Evolutionary conservation across 495 filamentous ascomycete species (phyloP), one percentile per base, ranked within the genome.

Genomic region (Penicillium lagena): DNA sequence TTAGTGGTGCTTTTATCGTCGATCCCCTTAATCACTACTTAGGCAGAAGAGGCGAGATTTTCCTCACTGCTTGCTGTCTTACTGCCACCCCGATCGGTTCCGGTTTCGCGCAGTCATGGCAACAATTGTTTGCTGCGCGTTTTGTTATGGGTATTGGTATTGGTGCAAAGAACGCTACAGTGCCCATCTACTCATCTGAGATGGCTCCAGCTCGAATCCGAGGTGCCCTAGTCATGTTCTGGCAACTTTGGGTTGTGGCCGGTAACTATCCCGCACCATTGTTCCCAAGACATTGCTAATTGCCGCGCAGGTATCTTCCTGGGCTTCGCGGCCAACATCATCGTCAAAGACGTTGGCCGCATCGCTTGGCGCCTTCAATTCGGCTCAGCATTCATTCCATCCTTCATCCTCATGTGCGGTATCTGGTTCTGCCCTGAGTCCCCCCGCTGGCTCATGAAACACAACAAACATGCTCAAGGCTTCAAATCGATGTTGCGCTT

Each of bases 391-490:
- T 83, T 83, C 52, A 75, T 86, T 50, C 83, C 83, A 3, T 79
- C 83, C 2, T 55, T 87, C 15, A 72, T 81, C 7, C 68, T 86
- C 7, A 50, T 71, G 1, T n/a, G 75, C 36, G 77, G 79, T 7
- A 77, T 85, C 43, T 81, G 59, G 35, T 78, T 86, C 59, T 83
- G 80, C 45, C 77, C 75, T 7, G 83, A 87, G 56, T 85, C 80
- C 7, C 82, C 84, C 29, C 74, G 81, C 29, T 84, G 81, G 82
- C 70, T 74, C 38, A 78, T 85, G 62, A 83, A 81, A 52, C 76
- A 85, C 42, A 62, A 66, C 52, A 66, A 37, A 64, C 74, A 57
- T 39, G 49, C 42, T 41, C 39, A 79, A 37, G 80, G 72, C 6
- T 84, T 75, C 63, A 39, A 65, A 9, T 80, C 78, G 6, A 71